Base-by-base conservation (phyloP, 139 green algal species). In the Diplosphaera chodatii region DNA sequence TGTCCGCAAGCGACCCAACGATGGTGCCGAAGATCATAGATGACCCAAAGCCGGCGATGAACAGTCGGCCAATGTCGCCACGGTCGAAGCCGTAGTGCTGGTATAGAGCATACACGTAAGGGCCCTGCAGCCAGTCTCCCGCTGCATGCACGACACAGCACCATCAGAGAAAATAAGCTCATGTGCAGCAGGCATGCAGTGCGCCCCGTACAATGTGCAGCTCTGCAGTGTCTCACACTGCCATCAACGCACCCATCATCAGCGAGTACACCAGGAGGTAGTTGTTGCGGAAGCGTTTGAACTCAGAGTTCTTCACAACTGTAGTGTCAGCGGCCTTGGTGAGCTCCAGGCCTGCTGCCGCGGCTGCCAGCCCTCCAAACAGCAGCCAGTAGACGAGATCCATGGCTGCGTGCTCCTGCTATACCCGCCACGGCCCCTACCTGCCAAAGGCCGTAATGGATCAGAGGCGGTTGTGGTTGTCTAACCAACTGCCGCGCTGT, bases 181-280 rank as follows among this genome's bases (percentile, higher is more conserved):
- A n/a, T n/a, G n/a, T n/a, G n/a, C n/a, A n/a, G n/a, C n/a, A n/a
- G n/a, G n/a, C n/a, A n/a, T n/a, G n/a, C n/a, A n/a, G n/a, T n/a
- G n/a, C n/a, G n/a, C n/a, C n/a, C n/a, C n/a, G n/a, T n/a, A n/a
- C n/a, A n/a, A n/a, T n/a, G n/a, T n/a, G n/a, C n/a, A n/a, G n/a
- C n/a, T n/a, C n/a, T n/a, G n/a, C n/a, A n/a, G n/a, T n/a, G n/a
- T n/a, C n/a, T n/a, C n/a, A n/a, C n/a, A n/a, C n/a, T n/a, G n/a
- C n/a, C n/a, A n/a, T n/a, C n/a, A n/a, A n/a, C n/a, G n/a, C 68
- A 94, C 90, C 91, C 94, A 99, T 98, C 87, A 97, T 96, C 15
- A 99, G 76, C 29, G 81, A 88, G 79, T 98, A 98, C 0, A 98
- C 93, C 0, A 96, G 5, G 31, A 98, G 70, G 73, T 99, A 98